These are phyloP conservation scores for Podaxis sp. DNA, from an alignment of 768 basidiomycete genomes.

Conservation along the genomic window DNA sequence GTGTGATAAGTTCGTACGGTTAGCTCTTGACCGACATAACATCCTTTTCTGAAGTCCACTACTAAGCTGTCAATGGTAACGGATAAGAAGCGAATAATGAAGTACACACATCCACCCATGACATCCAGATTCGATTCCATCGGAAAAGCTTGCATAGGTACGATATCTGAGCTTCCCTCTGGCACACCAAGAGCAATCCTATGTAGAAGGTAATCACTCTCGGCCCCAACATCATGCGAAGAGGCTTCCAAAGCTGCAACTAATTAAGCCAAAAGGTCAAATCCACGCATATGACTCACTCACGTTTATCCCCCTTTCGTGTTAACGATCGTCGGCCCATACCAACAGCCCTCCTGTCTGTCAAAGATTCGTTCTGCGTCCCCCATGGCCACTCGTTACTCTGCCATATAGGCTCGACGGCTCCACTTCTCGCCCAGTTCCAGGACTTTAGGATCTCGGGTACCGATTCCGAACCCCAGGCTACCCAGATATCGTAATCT, in stretches of 20 bases:
- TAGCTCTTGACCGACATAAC: conserved; percentile 96
- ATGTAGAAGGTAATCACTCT: conserved; percentile 69
- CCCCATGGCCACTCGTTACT: conserved; percentile 57
- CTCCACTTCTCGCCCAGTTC: conserved; percentile 64
- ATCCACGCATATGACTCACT: conserved; percentile 26
- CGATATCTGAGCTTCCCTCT: conserved; percentile 78
- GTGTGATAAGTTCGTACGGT: conserved; percentile 97
- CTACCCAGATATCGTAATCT: conserved; percentile 77
- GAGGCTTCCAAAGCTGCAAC: conserved; percentile 46
- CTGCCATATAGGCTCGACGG: conserved; percentile 73
- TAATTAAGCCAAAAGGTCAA: background rate
- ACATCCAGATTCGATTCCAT: conserved; percentile 93
- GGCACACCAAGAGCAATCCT: conserved; percentile 82
- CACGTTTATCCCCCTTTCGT: conserved; percentile 68
- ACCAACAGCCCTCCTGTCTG: conserved; percentile 66
- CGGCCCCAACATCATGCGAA: conserved; percentile 48
- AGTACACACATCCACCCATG: conserved; percentile 82
- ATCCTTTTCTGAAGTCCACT: conserved; percentile 97
- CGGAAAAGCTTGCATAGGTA: conserved; percentile 76
- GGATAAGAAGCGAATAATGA: background rate
- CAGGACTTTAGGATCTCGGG: conserved; percentile 33
- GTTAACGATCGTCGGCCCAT: conserved; percentile 78
- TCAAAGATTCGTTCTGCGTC: conserved; percentile 40
- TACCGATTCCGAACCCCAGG: conserved; percentile 55
- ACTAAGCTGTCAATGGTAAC: conserved; percentile 12